Base-by-base conservation (phyloP, 1,284 basidiomycete species). In the Tilletia indica region DNA sequence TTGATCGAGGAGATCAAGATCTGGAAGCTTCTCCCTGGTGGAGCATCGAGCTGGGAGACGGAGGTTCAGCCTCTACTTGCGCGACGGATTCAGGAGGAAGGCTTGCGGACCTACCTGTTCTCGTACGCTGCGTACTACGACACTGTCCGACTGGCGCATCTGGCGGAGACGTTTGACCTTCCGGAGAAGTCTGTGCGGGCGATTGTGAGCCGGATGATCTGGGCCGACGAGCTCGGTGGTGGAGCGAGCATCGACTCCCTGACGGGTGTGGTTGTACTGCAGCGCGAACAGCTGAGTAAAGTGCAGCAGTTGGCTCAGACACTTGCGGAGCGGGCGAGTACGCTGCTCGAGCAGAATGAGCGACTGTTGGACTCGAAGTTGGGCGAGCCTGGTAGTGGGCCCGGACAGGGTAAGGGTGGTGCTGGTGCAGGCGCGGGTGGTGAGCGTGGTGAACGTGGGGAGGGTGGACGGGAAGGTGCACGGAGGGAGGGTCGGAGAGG, bases 81-180 rank as follows among this genome's bases (percentile, higher is more conserved):
- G 19, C 91, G 90, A 93, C 95, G 95, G 79, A 98, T 99, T 83
- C 96, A 99, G 88, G 95, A 98, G 85, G 95, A 98, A 85, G 95
- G 94, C 49, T 88, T 99, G 69, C 89, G 94, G 68, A 99, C 97
- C 5, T 99, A 98, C 85, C 89, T 99, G 70, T 98, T 98, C 88
- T 96, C 94, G n/a, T 97, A 97, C 85, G 92, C 96, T 25, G 90
- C 94, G 8, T 91, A 96, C 86, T 99, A 99, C 87, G 91, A 89
- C 81, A 92, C 93, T 11, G 89, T 98, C 51, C 96, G 95, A 8
- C 88, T 99, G 54, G 89, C 89, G 6, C 89, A 95, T 72, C 90
- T 99, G 67, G 90, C 94, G 5, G 88, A 89, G 72, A 97, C 93
- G 2, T 98, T 99, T 87, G 91, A 91, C 39, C 87, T 99, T 16